These are phyloP conservation scores for Cladosporium sp. DNA, from an alignment of 2,329 filamentous ascomycete genomes.

Conservation along the genomic window DNA sequence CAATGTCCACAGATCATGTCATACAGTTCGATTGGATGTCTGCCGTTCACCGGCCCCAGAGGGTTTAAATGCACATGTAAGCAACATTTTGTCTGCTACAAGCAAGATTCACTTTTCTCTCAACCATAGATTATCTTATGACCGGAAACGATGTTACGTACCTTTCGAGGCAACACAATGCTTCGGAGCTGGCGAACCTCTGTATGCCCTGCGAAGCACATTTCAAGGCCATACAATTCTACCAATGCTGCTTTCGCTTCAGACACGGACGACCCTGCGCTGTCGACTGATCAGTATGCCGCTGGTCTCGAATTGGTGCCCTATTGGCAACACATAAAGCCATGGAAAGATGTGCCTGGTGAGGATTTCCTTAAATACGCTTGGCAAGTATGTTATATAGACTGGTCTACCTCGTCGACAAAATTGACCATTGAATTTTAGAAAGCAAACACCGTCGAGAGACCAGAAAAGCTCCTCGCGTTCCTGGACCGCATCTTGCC, in stretches of 20 bases:
- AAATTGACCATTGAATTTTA: constrained; percentile 23
- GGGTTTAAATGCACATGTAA: too few relatives aligned
- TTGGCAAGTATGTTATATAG: constrained; percentile 48
- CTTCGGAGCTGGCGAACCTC: neutral
- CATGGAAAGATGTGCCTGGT: constrained; percentile 46
- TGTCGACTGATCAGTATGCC: neutral
- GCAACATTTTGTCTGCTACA: too few relatives aligned
- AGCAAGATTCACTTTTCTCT: too few relatives aligned
- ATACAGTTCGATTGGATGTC: neutral
- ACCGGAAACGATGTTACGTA: neutral
- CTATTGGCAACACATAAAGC: neutral
- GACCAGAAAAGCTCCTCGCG: constrained; percentile 41
- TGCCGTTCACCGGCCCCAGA: too few relatives aligned
- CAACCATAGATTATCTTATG: too few relatives aligned
- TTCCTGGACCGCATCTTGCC: constrained; percentile 53
- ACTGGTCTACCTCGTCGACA: neutral
- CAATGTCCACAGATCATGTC: neutral
- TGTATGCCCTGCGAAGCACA: neutral
- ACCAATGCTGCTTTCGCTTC: neutral
- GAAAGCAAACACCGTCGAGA: constrained; percentile 49
- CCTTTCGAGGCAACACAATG: neutral
- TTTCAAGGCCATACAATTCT: neutral
- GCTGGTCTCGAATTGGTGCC: neutral
- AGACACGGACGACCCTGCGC: too few relatives aligned
- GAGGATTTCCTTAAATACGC: constrained; percentile 51